Evolutionary conservation across 2,329 filamentous ascomycete species (phyloP).

Genomic region (Aspergillus sojae): DNA sequence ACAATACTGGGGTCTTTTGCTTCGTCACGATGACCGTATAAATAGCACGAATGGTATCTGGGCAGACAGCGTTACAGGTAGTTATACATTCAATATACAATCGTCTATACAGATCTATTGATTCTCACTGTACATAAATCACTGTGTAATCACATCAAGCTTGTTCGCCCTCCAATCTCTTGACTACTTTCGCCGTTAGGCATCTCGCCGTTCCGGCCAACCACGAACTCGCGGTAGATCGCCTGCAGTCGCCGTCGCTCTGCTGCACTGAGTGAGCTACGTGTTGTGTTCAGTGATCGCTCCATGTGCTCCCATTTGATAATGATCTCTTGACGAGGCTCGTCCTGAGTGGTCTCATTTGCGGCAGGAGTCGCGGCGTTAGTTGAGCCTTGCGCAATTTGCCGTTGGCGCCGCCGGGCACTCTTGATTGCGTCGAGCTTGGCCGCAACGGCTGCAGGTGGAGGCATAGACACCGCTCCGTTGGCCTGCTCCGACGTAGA

Average conservation of each 20-base stretch:
- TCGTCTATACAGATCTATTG: slow-evolving; percentile 12
- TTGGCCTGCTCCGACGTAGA: slow-evolving; percentile 59
- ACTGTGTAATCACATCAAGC: slow-evolving; percentile 71
- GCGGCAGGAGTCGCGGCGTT: slow-evolving; percentile 23
- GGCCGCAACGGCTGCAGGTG: slow-evolving; percentile 76
- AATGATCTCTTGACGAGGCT: slow-evolving; percentile 66
- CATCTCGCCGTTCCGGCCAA: slow-evolving; percentile 92
- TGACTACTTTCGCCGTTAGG: slow-evolving; percentile 86
- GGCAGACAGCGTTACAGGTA: background rate
- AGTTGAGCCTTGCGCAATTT: slow-evolving; percentile 45
- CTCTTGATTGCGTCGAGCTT: slow-evolving; percentile 80
- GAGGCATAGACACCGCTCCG: slow-evolving; percentile 64
- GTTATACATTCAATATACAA: background rate
- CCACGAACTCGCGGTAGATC: slow-evolving; percentile 93
- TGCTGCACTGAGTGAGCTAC: slow-evolving; percentile 78
- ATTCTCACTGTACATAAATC: slow-evolving; percentile 8
- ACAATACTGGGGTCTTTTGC: background rate
- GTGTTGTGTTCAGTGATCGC: slow-evolving; percentile 73
- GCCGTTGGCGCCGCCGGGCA: slow-evolving; percentile 65
- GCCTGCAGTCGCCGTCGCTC: slow-evolving; percentile 73
- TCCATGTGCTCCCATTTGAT: slow-evolving; percentile 84
- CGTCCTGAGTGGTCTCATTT: slow-evolving; percentile 32
- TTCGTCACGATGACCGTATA: background rate
- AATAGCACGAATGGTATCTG: background rate
- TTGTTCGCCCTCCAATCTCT: slow-evolving; percentile 89